A percentile compares a stretch with the other conserved stretches of the same genome.
These are phyloP conservation scores for Colletotrichum cereale DNA, from an alignment of 2,329 filamentous ascomycete genomes.

Conservation along the genomic window DNA sequence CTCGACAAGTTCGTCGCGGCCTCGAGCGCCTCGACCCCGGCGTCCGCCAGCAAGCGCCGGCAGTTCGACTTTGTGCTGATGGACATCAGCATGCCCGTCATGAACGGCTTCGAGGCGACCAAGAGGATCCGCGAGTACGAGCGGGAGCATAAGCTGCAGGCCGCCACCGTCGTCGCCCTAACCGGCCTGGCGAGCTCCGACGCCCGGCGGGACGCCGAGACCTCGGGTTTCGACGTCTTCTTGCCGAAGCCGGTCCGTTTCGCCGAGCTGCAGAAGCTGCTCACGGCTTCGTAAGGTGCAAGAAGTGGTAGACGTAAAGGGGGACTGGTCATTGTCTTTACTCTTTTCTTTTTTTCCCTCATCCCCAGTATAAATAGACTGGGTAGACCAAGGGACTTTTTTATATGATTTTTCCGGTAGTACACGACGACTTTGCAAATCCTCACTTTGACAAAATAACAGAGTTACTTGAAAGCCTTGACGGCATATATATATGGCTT, in stretches of 20 bases:
- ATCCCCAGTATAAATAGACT: background rate
- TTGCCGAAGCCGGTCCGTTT: conserved; percentile 64
- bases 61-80: conserved; percentile 54
- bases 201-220: conserved; percentile 62
- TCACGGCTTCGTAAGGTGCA: conserved; percentile 33
- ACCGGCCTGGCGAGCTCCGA: conserved; percentile 64
- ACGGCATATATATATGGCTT: conserved; percentile 1
- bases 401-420: background rate
- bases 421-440: background rate
- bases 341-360: too few relatives aligned
- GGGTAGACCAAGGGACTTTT: background rate
- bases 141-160: conserved; percentile 53
- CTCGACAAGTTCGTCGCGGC: conserved; percentile 56
- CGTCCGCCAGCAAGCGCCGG: conserved; percentile 24
- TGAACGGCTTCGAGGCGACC: conserved; percentile 64
- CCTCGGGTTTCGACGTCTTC: conserved; percentile 62
- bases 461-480: background rate
- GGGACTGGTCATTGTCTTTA: too few relatives aligned
- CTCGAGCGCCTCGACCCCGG: conserved; percentile 2
- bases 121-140: conserved; percentile 63
- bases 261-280: conserved; percentile 55
- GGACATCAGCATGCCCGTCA: conserved; percentile 69
- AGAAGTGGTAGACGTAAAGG: too few relatives aligned
- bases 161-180: conserved; percentile 62
- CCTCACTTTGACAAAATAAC: background rate